These are phyloP conservation scores for Verbena officinalis DNA, from an alignment of 257 asterid species.

Conservation along the genomic window DNA sequence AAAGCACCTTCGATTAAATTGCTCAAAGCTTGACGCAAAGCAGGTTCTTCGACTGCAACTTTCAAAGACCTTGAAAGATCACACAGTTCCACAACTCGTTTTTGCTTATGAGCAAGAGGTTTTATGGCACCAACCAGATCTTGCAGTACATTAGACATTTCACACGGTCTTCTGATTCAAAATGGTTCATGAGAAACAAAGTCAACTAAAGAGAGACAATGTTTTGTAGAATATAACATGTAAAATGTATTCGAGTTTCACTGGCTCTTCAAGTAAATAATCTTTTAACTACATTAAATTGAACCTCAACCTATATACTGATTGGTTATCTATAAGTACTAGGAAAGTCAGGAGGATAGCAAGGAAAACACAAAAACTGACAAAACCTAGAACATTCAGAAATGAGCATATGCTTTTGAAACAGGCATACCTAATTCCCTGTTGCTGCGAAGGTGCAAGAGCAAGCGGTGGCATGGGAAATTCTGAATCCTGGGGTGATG, in stretches of 20 bases:
- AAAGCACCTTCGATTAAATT: slow-evolving; percentile 92
- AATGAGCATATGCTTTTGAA: slow-evolving; percentile 8
- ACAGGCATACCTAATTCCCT: slow-evolving; percentile 63
- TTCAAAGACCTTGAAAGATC: slow-evolving; percentile 61
- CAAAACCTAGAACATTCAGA: background rate
- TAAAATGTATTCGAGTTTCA: background rate
- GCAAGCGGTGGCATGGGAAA: slow-evolving; percentile 96
- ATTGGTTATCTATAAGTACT: slow-evolving; percentile 5
- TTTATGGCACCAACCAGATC: slow-evolving; percentile 81
- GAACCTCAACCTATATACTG: background rate
- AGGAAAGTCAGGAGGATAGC: background rate
- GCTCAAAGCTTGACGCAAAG: slow-evolving; percentile 92
- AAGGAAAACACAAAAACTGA: background rate
- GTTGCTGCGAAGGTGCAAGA: slow-evolving; percentile 73
- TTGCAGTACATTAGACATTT: slow-evolving; percentile 62
- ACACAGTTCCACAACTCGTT: slow-evolving; percentile 59
- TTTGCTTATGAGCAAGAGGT: slow-evolving; percentile 79
- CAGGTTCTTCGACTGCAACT: slow-evolving; percentile 89
- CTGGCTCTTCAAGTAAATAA: slow-evolving; percentile 4
- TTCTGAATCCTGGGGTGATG: slow-evolving; percentile 62
- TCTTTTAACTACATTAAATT: slow-evolving; percentile 3
- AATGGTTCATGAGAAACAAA: slow-evolving; percentile 22
- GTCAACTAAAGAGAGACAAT: background rate
- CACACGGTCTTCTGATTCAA: slow-evolving; percentile 64
- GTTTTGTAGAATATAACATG: background rate